Conservation (phyloP, 2,329 filamentous ascomycete species). For the Botryotinia globosa region DNA sequence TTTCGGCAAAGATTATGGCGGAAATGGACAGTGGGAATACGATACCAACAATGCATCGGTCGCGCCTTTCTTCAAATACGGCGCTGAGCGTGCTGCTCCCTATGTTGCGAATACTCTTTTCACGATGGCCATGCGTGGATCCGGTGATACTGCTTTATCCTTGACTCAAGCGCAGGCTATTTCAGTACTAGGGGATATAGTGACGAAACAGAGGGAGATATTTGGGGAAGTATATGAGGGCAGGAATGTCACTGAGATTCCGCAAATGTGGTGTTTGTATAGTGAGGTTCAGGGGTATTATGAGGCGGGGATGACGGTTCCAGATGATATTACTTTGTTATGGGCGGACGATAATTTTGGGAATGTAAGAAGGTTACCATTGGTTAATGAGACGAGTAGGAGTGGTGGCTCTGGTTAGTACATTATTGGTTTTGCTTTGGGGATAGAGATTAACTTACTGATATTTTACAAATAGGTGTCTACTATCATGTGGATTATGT, state of each 20-base stretch:
- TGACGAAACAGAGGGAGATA: conserved; percentile 58
- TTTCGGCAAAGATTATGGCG: conserved; percentile 35
- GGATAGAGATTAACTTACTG: background rate
- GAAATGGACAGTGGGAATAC: conserved; percentile 64
- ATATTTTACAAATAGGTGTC: conserved; percentile 39
- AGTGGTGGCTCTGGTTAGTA: conserved; percentile 55
- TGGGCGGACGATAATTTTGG: conserved; percentile 71
- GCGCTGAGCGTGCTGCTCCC: conserved; percentile 60
- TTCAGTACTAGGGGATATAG: conserved; percentile 57
- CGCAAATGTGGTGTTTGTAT: conserved; percentile 72
- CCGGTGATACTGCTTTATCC: conserved; percentile 60
- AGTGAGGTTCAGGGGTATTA: conserved; percentile 72
- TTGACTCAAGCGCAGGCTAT: conserved; percentile 56
- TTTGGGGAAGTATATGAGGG: conserved; percentile 54
- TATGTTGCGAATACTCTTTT: conserved; percentile 64
- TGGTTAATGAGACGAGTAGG: conserved; percentile 56
- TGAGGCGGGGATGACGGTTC: conserved; percentile 60
- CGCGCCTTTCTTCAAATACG: conserved; percentile 65
- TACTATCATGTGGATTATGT: conserved; percentile 61
- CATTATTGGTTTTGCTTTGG: background rate
- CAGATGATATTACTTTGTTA: conserved; percentile 65
- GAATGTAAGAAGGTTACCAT: conserved; percentile 60
- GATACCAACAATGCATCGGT: conserved; percentile 67
- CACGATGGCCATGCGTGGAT: conserved; percentile 69
- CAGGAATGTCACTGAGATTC: conserved; percentile 46